These are phyloP conservation scores for Apiotrichum veenhuisii DNA, from an alignment of 1,284 basidiomycete genomes.

Conservation along the genomic window DNA sequence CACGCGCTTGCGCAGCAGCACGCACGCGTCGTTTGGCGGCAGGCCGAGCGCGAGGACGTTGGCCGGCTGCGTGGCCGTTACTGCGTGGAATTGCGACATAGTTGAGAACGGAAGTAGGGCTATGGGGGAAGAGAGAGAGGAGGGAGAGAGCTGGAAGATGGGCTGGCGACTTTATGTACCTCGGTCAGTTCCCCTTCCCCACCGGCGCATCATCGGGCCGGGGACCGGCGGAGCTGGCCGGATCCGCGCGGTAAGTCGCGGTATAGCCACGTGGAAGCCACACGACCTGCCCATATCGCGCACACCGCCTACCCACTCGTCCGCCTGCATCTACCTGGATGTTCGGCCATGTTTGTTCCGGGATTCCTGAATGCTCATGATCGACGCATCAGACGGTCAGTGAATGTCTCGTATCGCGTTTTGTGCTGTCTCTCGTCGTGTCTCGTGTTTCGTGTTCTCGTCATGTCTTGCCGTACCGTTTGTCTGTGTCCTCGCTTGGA, in stretches of 20 bases:
- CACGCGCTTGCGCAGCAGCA: slow-evolving; percentile 38
- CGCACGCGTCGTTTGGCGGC: slow-evolving; percentile 35
- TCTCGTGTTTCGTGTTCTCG: too few species aligned
- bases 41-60: slow-evolving; percentile 35
- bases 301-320: too few species aligned
- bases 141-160: neutral
- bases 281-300: neutral
- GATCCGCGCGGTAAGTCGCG: neutral
- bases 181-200: too few species aligned
- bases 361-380: too few species aligned
- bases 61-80: slow-evolving; percentile 36
- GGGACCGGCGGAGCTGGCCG: neutral
- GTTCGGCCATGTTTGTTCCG: too few species aligned
- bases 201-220: neutral
- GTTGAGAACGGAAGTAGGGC: neutral
- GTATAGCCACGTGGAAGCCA: neutral
- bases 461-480: too few species aligned
- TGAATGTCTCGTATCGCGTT: too few species aligned
- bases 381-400: too few species aligned
- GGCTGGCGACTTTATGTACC: neutral
- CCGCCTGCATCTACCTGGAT: too few species aligned
- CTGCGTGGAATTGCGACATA: slow-evolving; percentile 40
- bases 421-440: too few species aligned
- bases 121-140: neutral
- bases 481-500: too few species aligned